Base-by-base conservation (phyloP, 768 basidiomycete species). In the Leccinum uliginosum region DNA sequence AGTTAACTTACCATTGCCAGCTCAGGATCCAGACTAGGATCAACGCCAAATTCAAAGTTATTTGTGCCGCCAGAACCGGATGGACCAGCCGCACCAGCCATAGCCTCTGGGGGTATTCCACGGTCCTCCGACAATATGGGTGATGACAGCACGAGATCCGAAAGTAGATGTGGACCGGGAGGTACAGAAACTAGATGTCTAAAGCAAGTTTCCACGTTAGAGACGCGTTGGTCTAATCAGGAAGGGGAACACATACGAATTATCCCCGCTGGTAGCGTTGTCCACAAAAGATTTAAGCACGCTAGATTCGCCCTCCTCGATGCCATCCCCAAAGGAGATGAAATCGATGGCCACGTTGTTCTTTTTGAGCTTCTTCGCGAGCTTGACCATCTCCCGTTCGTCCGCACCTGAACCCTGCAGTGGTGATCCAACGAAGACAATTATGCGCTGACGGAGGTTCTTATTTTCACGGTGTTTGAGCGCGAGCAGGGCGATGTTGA, bases 301-400 rank as follows among this genome's bases (percentile, higher is more conserved):
- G 48, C 79, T 83, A 45, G 84, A 84, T 57, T 82, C 86, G 50
- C 69, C 71, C 66, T 84, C 83, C 67, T 87, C 89, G 46, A 94
- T 89, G 6, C 85, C 90, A 64, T 96, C 95, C 1, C 96, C 96
- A 71, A 93, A 98, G 6, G 83, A 83, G 27, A 98, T 78, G 51
- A 98, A 78, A 72, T 99, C 97, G 24, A 98, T 81, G 1, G 95
- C 91, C 44, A 99, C 93, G 65, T 98, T 99, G 72, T 98, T 98
- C 86, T 99, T 99, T 81, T 98, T 98, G 59, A 99, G 79, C 73
- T 93, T 97, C 80, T 95, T 97, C 10, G 95, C 97, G 34, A 99
- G 82, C 70, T 86, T 88, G 63, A 90, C 77, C 82, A 95, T 86
- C 53, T 80, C 78, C 63, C 88, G 85, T 68, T 92, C 89, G 57